Evolutionary conservation across 2,329 filamentous ascomycete genomes (phyloP), one percentile per base, ranked within the genome.

Genomic region (Byssochlamys sp.): DNA sequence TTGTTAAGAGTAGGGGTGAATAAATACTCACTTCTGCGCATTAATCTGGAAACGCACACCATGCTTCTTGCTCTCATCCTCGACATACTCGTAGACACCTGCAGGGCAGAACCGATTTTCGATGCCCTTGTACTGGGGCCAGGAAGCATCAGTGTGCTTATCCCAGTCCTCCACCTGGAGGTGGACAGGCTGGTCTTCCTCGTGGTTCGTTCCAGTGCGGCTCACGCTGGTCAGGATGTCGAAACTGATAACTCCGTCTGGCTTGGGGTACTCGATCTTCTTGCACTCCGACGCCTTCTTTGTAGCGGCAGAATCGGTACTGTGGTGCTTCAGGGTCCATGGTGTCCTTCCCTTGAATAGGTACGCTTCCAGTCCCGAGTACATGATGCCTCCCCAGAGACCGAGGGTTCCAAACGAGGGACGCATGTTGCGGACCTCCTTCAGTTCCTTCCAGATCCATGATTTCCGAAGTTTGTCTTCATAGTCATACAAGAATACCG

Each of bases 1-100:
- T 53, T n/a, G 31, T 26, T 14, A 24, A 19, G 5, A 9, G 7
- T 10, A 31, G 14, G 39, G 49, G 11, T 31, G 48, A 28, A 51
- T 9, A 53, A 35, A 35, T 33, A 85, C 90, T 84, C 80, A 95
- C 90, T 96, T 97, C 74, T 97, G 92, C 53, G 91, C 79, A 69
- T 97, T 97, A 71, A 99, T 99, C 77, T 97, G 92, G 78, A 99
- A 99, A 58, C 91, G 81, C 65, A 99, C 91, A 7, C 94, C 94
- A 58, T 90, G 80, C 52, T 89, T 83, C 77, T 95, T 96, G 57
- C 81, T 86, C 56, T 87, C 83, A 70, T 99, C 94, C 77, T 99
- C 94, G 7, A 97, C 85, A 73, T 99, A 99, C 74, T 99, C 94
- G 69, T 99, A 99, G 63, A 99, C 94, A 12, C 91, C 94, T 0